Percentiles rank a stretch among this genome's conserved stretches.
Evolutionary conservation across 305 asterid genomes (phyloP).

Genomic region (Salvia sclarea): DNA sequence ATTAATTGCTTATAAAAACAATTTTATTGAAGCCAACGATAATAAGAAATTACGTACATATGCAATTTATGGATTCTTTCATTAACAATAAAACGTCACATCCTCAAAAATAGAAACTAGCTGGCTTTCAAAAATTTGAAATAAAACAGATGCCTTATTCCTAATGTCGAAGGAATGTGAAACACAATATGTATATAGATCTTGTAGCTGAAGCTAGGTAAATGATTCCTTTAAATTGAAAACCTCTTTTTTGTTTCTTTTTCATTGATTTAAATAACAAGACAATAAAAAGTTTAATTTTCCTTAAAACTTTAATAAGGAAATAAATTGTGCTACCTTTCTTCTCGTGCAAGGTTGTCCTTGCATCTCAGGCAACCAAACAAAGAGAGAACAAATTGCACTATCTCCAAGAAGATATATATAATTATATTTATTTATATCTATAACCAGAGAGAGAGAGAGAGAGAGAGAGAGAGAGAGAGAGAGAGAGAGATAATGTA

Average conservation of each 20-base stretch:
- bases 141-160: conserved; percentile 39
- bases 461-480: not conserved
- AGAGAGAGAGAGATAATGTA: not conserved
- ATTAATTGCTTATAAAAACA: not conserved
- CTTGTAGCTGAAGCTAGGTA: conserved; percentile 49
- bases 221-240: conserved; percentile 37
- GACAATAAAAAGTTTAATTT: conserved; percentile 41
- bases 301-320: conserved; percentile 40
- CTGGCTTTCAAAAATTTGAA: conserved; percentile 42
- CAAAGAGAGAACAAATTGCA: conserved; percentile 34
- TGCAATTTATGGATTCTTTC: not conserved
- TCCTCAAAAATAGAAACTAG: conserved; percentile 1
- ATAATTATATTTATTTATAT: not conserved
- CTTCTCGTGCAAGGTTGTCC: conserved; percentile 65
- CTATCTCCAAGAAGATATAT: conserved; percentile 39
- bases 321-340: conserved; percentile 52
- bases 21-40: not conserved
- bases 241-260: conserved; percentile 29
- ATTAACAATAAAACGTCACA: not conserved
- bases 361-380: conserved; percentile 39
- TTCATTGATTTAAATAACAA: conserved; percentile 30
- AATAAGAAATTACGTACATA: not conserved
- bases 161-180: conserved; percentile 36
- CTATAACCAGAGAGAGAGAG: not conserved
- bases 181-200: conserved; percentile 26